A percentile compares a stretch with the other conserved stretches of the same genome.
Conservation (phyloP, 768 basidiomycete genomes). For the Collybiopsis luxurians region DNA sequence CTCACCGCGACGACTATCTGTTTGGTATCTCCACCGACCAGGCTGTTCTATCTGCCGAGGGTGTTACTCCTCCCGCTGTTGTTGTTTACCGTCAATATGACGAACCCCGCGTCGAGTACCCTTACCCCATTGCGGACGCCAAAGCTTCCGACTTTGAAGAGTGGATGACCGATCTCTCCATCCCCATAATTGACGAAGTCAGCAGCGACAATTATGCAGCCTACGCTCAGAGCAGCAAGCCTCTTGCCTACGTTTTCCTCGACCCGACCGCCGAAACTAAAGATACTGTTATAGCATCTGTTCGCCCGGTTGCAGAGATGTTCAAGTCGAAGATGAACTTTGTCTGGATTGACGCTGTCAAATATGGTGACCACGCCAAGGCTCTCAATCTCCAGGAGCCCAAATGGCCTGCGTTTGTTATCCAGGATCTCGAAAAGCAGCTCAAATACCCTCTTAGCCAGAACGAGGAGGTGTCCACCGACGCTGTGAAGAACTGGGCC, state of each 20-base stretch:
- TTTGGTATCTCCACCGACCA: slow-evolving; percentile 85
- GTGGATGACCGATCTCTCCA: slow-evolving; percentile 81
- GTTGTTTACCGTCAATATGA: slow-evolving; percentile 94
- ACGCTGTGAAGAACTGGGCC: slow-evolving; percentile 58
- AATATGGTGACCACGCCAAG: slow-evolving; percentile 95
- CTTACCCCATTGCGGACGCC: slow-evolving; percentile 56
- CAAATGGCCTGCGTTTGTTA: slow-evolving; percentile 92
- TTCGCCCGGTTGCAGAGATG: slow-evolving; percentile 77
- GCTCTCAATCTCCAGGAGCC: slow-evolving; percentile 83
- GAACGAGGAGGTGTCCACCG: slow-evolving; percentile 54
- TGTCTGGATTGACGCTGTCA: slow-evolving; percentile 95
- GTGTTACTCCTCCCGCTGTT: slow-evolving; percentile 77
- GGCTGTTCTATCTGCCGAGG: slow-evolving; percentile 63
- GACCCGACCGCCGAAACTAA: slow-evolving; percentile 72
- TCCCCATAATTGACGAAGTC: slow-evolving; percentile 91
- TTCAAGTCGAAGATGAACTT: slow-evolving; percentile 92
- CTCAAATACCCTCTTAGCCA: slow-evolving; percentile 90
- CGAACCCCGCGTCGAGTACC: slow-evolving; percentile 70
- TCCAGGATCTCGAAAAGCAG: slow-evolving; percentile 82
- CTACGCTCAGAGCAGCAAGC: slow-evolving; percentile 81
- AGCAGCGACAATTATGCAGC: slow-evolving; percentile 87
- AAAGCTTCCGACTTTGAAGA: slow-evolving; percentile 61
- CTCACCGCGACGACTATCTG: slow-evolving; percentile 89
- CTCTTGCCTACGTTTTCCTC: slow-evolving; percentile 93
- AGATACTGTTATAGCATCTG: slow-evolving; percentile 58